Percentiles rank a stretch among this genome's conserved stretches.
Conservation (phyloP, 1,284 basidiomycete genomes). For the Cryptococcus sp. region DNA sequence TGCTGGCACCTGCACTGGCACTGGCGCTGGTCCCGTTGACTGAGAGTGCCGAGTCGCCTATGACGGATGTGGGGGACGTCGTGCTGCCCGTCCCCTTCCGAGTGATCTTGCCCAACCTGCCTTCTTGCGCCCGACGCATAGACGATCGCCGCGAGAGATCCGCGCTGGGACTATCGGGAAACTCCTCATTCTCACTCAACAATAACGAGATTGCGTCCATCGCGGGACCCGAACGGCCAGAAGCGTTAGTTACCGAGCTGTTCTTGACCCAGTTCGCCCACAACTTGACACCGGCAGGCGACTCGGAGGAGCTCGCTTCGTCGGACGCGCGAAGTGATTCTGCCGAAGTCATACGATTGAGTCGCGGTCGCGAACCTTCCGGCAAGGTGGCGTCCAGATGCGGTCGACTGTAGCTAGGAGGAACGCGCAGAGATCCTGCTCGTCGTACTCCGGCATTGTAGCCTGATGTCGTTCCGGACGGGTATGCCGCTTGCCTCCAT, state of each 20-base stretch:
- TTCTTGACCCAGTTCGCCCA: conserved; percentile 40
- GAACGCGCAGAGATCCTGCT: conserved; percentile 38
- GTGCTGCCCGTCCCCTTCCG: not conserved
- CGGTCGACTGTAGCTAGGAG: conserved; percentile 12
- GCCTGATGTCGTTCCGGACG: not conserved
- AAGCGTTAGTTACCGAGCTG: conserved; percentile 8
- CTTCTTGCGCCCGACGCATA: conserved; percentile 9
- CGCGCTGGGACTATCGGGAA: conserved; percentile 7
- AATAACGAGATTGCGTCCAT: conserved; percentile 18
- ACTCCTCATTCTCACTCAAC: conserved; percentile 20
- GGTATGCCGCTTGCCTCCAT: conserved; percentile 24
- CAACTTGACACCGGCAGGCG: conserved; percentile 35
- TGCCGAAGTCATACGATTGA: conserved; percentile 32
- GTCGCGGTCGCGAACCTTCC: conserved; percentile 10
- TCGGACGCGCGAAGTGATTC: conserved; percentile 38
- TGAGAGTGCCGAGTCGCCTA: not conserved
- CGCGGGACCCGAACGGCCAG: conserved; percentile 1
- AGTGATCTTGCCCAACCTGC: not conserved
- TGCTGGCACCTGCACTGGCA: conserved; percentile 1
- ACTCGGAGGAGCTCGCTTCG: conserved; percentile 24
- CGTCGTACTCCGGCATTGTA: conserved; percentile 23
- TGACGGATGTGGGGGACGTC: not conserved
- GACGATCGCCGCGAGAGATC: conserved; percentile 16
- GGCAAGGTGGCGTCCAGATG: conserved; percentile 5
- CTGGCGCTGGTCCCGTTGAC: too few relatives aligned